phyloP scores from a whole-genome alignment of 176 grass and related monocot genomes.

The Areca catechu region DNA sequence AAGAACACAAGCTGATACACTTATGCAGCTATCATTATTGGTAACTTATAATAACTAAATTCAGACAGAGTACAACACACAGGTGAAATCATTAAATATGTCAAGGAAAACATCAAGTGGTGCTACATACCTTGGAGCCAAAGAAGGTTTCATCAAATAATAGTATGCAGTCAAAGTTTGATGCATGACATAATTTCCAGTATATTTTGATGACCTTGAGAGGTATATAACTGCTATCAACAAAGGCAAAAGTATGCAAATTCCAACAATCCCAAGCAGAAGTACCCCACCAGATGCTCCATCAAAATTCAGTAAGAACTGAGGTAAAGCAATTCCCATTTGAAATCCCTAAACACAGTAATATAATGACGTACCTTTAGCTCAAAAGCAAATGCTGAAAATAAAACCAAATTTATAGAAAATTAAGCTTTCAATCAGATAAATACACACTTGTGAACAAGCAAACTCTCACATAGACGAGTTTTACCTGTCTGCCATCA shows the following conservation, averaged over 20 bases:
- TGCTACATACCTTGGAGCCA: conserved; percentile 77
- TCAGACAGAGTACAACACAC: too few relatives aligned
- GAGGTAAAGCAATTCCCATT: conserved; percentile 97
- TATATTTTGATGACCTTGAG: conserved; percentile 98
- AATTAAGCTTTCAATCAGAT: too few relatives aligned
- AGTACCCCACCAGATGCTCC: conserved; percentile 92
- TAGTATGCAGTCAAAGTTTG: conserved; percentile 93
- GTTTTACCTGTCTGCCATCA: conserved; percentile 85
- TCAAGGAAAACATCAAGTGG: background rate
- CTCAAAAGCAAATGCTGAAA: too few relatives aligned
- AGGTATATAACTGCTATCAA: conserved; percentile 99
- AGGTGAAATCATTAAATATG: too few relatives aligned
- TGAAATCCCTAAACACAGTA: conserved; percentile 55
- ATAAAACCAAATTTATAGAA: too few relatives aligned
- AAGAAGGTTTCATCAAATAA: conserved; percentile 97
- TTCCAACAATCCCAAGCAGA: conserved; percentile 85
- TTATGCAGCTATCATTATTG: too few relatives aligned
- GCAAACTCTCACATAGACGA: background rate
- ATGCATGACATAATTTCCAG: conserved; percentile 98
- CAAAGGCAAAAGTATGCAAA: conserved; percentile 89
- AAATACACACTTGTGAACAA: too few relatives aligned
- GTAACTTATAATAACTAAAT: too few relatives aligned
- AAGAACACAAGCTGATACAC: too few relatives aligned
- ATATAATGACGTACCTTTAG: too few relatives aligned
- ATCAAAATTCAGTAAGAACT: conserved; percentile 92